These are phyloP conservation scores for Euphrasia confusa DNA, from an alignment of 257 asterid genomes.

Conservation along the genomic window DNA sequence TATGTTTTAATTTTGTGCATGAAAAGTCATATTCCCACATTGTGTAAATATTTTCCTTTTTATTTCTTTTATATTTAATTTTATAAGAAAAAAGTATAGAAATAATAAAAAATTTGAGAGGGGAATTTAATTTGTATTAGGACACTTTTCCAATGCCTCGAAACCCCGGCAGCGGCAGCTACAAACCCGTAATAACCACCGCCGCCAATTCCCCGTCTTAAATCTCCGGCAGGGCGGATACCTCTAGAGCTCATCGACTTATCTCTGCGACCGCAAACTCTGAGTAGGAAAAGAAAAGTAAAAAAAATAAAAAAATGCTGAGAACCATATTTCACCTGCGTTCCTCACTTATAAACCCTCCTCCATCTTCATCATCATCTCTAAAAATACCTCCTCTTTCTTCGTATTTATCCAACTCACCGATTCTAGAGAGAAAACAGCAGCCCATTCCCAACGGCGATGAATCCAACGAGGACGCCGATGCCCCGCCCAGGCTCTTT, in stretches of 20 bases:
- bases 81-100: too few species aligned
- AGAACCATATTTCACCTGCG: constrained; percentile 26
- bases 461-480: constrained; percentile 39
- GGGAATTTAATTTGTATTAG: too few species aligned
- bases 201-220: constrained; percentile 10
- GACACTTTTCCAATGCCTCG: too few species aligned
- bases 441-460: constrained; percentile 31
- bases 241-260: background rate
- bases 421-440: constrained; percentile 26
- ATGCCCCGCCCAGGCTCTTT: constrained; percentile 62
- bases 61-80: too few species aligned
- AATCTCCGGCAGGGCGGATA: constrained; percentile 8
- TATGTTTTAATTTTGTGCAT: too few species aligned
- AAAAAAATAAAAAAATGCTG: constrained; percentile 23
- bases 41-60: too few species aligned
- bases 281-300: too few species aligned
- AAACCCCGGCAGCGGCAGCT: too few species aligned
- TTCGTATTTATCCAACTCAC: constrained; percentile 36
- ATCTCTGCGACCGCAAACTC: background rate
- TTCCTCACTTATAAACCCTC: constrained; percentile 23
- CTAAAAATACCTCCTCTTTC: constrained; percentile 2
- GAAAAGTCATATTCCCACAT: too few species aligned
- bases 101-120: too few species aligned
- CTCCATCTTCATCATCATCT: constrained; percentile 21
- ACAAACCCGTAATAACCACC: background rate